Conservation (phyloP, 495 filamentous ascomycete genomes). For the Penicillium pulvis region DNA sequence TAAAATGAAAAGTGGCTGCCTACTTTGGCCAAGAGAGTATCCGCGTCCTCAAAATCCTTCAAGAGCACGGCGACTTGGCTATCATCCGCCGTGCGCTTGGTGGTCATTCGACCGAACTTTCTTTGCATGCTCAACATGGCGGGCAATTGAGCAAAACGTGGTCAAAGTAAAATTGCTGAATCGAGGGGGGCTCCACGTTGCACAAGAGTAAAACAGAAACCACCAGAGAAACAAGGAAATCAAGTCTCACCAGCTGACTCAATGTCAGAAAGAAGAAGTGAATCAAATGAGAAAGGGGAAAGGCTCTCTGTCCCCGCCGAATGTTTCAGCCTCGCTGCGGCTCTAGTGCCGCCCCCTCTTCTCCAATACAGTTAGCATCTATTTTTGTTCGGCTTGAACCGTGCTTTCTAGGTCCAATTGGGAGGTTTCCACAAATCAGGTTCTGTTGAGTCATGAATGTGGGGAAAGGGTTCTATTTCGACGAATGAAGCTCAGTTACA, state of each 20-base stretch:
- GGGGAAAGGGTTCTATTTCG: neutral
- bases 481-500: neutral
- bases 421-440: conserved; percentile 8
- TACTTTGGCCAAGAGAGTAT: conserved; percentile 75
- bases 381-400: conserved; percentile 11
- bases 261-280: conserved; percentile 8
- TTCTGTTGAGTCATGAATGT: neutral
- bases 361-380: conserved; percentile 6
- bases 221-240: neutral
- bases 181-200: neutral
- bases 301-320: neutral
- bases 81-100: conserved; percentile 70
- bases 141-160: conserved; percentile 10
- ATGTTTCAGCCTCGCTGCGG: conserved; percentile 34
- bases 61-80: conserved; percentile 75
- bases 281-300: conserved; percentile 10
- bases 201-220: neutral
- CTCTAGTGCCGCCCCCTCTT: conserved; percentile 20
- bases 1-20: conserved; percentile 13
- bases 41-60: conserved; percentile 82
- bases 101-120: conserved; percentile 70
- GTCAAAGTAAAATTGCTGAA: neutral
- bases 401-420: neutral
- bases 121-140: conserved; percentile 81
- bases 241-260: neutral